Evolutionary conservation across 495 filamentous ascomycete species (phyloP).

Genomic region (Xylaria venustula): DNA sequence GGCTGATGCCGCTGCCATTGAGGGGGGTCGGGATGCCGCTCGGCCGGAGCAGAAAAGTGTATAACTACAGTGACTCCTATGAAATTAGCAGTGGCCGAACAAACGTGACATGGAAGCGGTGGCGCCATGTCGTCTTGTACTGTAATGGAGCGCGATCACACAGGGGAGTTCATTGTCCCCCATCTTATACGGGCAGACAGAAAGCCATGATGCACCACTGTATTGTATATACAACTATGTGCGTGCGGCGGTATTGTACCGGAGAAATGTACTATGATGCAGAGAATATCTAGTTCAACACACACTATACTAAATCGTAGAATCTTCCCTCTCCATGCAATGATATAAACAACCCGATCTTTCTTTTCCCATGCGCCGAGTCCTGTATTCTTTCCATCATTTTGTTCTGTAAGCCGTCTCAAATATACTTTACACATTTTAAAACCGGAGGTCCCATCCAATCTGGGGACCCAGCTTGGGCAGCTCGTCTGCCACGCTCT

Average conservation of each 20-base stretch:
- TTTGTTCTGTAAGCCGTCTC: not conserved
- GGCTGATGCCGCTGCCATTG: constrained; percentile 17
- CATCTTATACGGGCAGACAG: too few species aligned
- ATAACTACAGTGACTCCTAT: too few species aligned
- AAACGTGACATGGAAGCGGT: too few species aligned
- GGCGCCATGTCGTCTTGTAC: too few species aligned
- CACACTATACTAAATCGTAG: not conserved
- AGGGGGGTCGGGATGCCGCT: constrained; percentile 8
- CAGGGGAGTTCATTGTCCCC: too few species aligned
- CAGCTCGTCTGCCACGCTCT: constrained; percentile 94
- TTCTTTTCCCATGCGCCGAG: constrained; percentile 4
- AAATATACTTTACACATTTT: constrained; percentile 7
- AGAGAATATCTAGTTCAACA: not conserved
- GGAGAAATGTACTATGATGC: constrained; percentile 13
- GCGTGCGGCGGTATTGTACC: constrained; percentile 8
- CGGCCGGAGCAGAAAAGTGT: not conserved
- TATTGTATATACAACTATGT: constrained; percentile 10
- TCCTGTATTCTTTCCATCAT: not conserved
- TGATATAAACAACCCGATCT: too few species aligned
- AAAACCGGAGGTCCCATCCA: constrained; percentile 90
- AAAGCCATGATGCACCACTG: constrained; percentile 4
- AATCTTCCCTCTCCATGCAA: too few species aligned
- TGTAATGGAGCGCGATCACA: too few species aligned
- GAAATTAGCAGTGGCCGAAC: too few species aligned
- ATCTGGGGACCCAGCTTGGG: constrained; percentile 87